Evolutionary conservation across 495 filamentous ascomycete species (phyloP), one percentile per base, ranked within the genome.

Genomic region (Pseudotulostoma volvatum): DNA sequence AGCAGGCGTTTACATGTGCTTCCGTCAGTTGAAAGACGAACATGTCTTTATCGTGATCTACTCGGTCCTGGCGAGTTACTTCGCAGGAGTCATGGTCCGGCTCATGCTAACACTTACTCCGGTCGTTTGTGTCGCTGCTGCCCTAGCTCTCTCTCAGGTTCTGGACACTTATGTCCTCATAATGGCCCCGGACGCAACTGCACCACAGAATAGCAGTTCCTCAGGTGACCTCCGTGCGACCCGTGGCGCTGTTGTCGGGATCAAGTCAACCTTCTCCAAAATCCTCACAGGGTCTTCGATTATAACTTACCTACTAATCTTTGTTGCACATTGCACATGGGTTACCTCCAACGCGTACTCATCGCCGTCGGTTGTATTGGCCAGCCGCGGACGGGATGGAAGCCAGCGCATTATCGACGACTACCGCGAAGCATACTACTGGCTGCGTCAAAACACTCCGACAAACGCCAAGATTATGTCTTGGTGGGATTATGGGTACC

Each of bases 401-500:
- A 87, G 79, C 49, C 90, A 96, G 49, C 84, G 88, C 61, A 96
- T 99, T 57, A 99, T 99, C 52, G 92, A 99, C 51, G 92, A 99
- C 57, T 99, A 99, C 60, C 79, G 92, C 52, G 92, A 99, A 68
- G 92, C 92, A 2, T 99, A 99, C 67, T 93, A 99, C 61, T 99
- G 92, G 92, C 77, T 99, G 34, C 81, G 92, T 46, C 93, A 96
- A 59, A 99, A 99, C 57, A 96, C 92, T 2, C 67, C 76, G 13
- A 71, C 86, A 34, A 81, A 93, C 52, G 88, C 92, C 48, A 99
- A 99, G 73, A 81, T 99, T 52, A 96, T 96, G 92, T 87, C 84
- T 11, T 99, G 92, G 92, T 99, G 92, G 92, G 92, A 99, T 55
- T 99, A 99, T 47, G 92, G 92, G 37, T 99, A 99, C 63, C 92